Percentiles rank a stretch among this genome's conserved stretches.
Evolutionary conservation across 768 basidiomycete species (phyloP).

Genomic region (Lentinula lateritia): DNA sequence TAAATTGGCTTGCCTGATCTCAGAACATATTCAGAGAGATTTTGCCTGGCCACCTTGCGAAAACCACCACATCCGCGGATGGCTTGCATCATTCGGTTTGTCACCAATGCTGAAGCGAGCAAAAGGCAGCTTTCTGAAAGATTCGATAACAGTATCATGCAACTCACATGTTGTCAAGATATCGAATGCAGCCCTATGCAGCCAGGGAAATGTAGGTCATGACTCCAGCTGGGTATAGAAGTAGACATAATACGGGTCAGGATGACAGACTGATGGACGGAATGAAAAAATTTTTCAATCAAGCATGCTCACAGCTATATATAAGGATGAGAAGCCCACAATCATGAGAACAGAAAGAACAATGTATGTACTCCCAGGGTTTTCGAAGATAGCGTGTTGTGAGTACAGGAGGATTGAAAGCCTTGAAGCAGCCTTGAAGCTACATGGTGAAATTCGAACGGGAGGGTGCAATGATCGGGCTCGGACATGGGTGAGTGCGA

Average conservation of each 20-base stretch:
- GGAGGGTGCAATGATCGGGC: background rate
- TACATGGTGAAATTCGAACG: background rate
- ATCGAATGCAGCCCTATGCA: background rate
- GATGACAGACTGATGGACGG: background rate
- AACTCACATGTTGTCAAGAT: background rate
- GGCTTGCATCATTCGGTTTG: background rate
- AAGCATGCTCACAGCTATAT: background rate
- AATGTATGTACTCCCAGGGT: background rate
- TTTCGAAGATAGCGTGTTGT: background rate
- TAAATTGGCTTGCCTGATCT: background rate
- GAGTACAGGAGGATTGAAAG: background rate
- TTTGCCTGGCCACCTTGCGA: background rate
- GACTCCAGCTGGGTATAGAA: background rate
- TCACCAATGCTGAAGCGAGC: background rate
- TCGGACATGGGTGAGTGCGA: background rate
- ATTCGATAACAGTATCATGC: background rate
- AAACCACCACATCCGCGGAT: background rate
- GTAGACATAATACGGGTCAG: too few species aligned
- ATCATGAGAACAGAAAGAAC: background rate
- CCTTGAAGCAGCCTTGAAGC: conserved; percentile 1
- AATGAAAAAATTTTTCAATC: background rate
- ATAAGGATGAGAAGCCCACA: background rate
- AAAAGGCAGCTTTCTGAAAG: background rate
- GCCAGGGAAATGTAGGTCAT: background rate
- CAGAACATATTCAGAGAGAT: background rate